Evolutionary conservation across 331 rosid species (phyloP).

Genomic region (Quercus lobata): DNA sequence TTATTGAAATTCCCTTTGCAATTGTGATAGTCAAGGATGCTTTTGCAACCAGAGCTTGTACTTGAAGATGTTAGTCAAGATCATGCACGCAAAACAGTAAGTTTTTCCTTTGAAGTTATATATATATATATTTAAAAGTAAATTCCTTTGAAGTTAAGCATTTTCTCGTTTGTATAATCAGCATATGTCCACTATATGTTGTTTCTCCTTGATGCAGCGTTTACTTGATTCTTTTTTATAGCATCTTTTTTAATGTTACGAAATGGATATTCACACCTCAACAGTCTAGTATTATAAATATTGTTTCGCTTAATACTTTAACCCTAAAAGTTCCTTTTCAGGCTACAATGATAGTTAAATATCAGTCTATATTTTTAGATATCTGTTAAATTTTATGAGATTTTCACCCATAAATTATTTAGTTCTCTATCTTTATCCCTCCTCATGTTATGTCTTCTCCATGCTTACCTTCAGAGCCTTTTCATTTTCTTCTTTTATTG

Average conservation of each 20-base stretch:
- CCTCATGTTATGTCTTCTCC: too few species aligned
- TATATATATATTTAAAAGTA: too few species aligned
- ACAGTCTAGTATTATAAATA: not conserved
- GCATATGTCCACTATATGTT: not conserved
- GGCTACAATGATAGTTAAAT: too few species aligned
- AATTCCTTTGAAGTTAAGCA: too few species aligned
- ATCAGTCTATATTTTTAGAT: too few species aligned
- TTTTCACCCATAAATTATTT: too few species aligned
- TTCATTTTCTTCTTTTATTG: too few species aligned
- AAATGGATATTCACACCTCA: not conserved
- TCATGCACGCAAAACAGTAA: constrained; percentile 94
- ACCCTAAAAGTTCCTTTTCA: too few species aligned
- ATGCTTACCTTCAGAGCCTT: too few species aligned
- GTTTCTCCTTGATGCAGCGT: not conserved
- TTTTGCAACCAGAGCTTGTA: constrained; percentile 83
- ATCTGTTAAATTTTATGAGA: too few species aligned
- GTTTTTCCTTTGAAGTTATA: constrained; percentile 1
- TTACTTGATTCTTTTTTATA: not conserved
- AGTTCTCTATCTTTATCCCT: too few species aligned
- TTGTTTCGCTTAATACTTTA: too few species aligned
- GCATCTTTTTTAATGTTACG: not conserved
- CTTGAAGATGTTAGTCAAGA: constrained; percentile 99
- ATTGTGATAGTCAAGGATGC: constrained; percentile 74
- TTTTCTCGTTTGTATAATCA: not conserved
- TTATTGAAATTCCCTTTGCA: not conserved